Conservation (phyloP, 495 filamentous ascomycete species). For the Pseudevernia furfuracea region DNA sequence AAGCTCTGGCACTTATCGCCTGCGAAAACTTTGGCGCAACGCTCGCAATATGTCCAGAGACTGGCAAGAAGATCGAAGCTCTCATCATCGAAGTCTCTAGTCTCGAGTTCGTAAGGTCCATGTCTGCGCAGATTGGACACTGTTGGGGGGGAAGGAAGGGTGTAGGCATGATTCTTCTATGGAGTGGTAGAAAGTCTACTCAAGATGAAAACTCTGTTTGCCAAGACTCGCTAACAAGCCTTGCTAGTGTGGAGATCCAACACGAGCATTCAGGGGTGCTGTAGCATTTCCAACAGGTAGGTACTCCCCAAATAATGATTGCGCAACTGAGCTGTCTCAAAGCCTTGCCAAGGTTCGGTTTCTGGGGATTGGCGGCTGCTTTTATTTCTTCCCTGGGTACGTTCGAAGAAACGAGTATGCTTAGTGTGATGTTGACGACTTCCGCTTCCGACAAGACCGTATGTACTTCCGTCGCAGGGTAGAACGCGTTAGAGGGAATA, state of each 20-base stretch:
- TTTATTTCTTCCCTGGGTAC: neutral
- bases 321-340: constrained; percentile 20
- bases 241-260: too few species aligned
- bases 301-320: constrained; percentile 21
- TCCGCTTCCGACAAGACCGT: neutral
- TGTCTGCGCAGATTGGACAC: constrained; percentile 17
- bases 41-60: constrained; percentile 21
- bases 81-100: constrained; percentile 5
- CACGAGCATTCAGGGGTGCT: too few species aligned
- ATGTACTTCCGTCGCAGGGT: too few species aligned
- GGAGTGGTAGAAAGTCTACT: too few species aligned
- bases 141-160: too few species aligned
- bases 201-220: too few species aligned
- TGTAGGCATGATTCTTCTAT: too few species aligned
- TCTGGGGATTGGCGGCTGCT: constrained; percentile 20
- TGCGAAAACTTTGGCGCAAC: constrained; percentile 23
- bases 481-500: too few species aligned
- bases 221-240: too few species aligned
- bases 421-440: neutral
- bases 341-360: constrained; percentile 24
- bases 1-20: constrained; percentile 19
- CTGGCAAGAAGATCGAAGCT: constrained; percentile 14
- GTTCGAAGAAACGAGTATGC: neutral
- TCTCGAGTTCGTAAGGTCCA: constrained; percentile 13
- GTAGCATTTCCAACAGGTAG: too few species aligned